Percentiles rank a stretch among this genome's conserved stretches.
Evolutionary conservation across 2,329 filamentous ascomycete species (phyloP).

Genomic region (Penicillium psychrosexuale): DNA sequence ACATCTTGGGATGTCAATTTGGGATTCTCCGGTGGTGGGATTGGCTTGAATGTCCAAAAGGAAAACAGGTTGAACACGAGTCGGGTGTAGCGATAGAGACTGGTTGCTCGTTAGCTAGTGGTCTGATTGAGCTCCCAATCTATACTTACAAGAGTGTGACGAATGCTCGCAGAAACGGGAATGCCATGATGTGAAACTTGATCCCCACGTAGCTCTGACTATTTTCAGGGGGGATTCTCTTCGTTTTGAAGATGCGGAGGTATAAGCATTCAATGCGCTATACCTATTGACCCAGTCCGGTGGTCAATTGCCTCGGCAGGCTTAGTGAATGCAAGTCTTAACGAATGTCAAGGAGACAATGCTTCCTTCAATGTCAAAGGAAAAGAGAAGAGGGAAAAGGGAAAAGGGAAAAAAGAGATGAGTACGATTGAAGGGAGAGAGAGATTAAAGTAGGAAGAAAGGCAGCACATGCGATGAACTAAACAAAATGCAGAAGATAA

Average conservation of each 20-base stretch:
- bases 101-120: slow-evolving; percentile 6
- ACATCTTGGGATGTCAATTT: slow-evolving; percentile 77
- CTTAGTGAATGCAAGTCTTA: slow-evolving; percentile 10
- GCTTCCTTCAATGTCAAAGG: slow-evolving; percentile 16
- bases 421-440: slow-evolving; percentile 13
- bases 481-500: slow-evolving; percentile 17
- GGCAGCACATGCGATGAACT: slow-evolving; percentile 27
- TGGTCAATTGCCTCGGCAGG: slow-evolving; percentile 5
- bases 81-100: slow-evolving; percentile 81
- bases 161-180: slow-evolving; percentile 41
- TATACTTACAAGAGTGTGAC: slow-evolving; percentile 40
- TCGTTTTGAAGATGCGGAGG: neutral
- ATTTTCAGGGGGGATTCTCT: neutral
- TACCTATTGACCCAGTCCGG: neutral
- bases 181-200: slow-evolving; percentile 30
- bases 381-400: slow-evolving; percentile 15
- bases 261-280: slow-evolving; percentile 1
- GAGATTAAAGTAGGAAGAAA: slow-evolving; percentile 23
- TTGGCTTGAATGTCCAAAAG: slow-evolving; percentile 83
- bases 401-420: slow-evolving; percentile 11
- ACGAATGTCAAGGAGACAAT: slow-evolving; percentile 26
- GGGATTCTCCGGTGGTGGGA: slow-evolving; percentile 77
- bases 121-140: slow-evolving; percentile 9
- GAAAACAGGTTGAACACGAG: slow-evolving; percentile 80
- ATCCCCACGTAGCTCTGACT: neutral